Evolutionary conservation across 768 basidiomycete species (phyloP), one percentile per base, ranked within the genome.

Genomic region (Infundibulicybe gibba): DNA sequence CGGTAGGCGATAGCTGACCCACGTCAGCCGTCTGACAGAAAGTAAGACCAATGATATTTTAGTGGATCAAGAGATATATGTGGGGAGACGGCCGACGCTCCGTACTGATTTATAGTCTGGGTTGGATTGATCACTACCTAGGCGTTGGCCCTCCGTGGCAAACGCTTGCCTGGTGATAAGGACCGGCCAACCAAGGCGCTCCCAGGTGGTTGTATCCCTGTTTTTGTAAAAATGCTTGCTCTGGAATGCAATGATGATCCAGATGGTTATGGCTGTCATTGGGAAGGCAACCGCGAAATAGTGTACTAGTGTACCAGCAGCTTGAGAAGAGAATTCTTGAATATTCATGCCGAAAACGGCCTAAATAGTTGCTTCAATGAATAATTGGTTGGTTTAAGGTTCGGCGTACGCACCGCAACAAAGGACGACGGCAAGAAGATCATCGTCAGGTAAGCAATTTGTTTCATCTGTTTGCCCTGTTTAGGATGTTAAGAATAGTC

Each of bases 401-500:
- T n/a, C n/a, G 14, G 17, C 11, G 20, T 10, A 30, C 19, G 20
- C 56, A 76, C 76, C 47, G 78, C 71, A 16, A 67, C 62, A 45
- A 83, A 77, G 10, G 76, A 75, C 0, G 79, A 76, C 3, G 82
- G 82, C 4, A 83, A 63, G 61, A 82, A 83, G 80, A n/a, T n/a
- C n/a, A n/a, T n/a, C n/a, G n/a, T n/a, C n/a, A n/a, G n/a, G n/a
- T n/a, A n/a, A n/a, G n/a, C 75, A 40, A 83, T 75, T 60, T 83
- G 76, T 45, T 74, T 77, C 75, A 76, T 79, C 69, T 71, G 20
- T 6, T 34, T 32, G 32, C 3, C 32, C 25, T 16, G 31, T 2
- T 19, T 32, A 53, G 2, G 53, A 47, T 30, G 19, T 42, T 16
- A 3, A 32, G 15, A 5, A 43, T 17, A 49, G 41, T 2, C 19